Conservation (phyloP, 352 stramenopile genomes). For the Phytophthora syringae region DNA sequence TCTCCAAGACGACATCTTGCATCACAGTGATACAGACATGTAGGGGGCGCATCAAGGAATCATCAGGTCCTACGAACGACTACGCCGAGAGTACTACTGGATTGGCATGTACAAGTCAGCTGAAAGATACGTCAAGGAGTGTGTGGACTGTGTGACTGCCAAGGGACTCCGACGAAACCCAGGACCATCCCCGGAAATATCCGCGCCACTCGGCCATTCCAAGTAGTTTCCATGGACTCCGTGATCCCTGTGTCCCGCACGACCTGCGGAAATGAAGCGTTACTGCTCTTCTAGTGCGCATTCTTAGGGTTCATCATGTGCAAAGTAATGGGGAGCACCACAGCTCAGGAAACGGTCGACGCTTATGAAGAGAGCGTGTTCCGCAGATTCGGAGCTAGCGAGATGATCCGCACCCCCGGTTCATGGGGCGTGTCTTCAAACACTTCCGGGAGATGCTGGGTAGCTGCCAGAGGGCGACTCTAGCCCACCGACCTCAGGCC, state of each 20-base stretch:
- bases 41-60: slow-evolving; percentile 11
- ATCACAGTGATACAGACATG: slow-evolving; percentile 5
- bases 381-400: slow-evolving; percentile 28
- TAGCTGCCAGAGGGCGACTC: slow-evolving; percentile 25
- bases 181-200: slow-evolving; percentile 17
- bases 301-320: slow-evolving; percentile 33
- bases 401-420: slow-evolving; percentile 30
- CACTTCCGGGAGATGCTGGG: slow-evolving; percentile 33
- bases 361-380: slow-evolving; percentile 34
- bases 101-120: slow-evolving; percentile 2
- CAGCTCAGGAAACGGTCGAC: slow-evolving; percentile 26
- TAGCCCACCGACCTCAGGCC: slow-evolving; percentile 40
- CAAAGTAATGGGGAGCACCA: slow-evolving; percentile 17
- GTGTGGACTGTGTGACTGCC: neutral
- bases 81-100: slow-evolving; percentile 12
- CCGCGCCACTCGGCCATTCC: slow-evolving; percentile 1
- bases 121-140: too few relatives aligned
- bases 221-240: slow-evolving; percentile 24
- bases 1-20: slow-evolving; percentile 4
- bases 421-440: slow-evolving; percentile 41
- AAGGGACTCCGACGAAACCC: neutral
- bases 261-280: neutral
- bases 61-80: slow-evolving; percentile 4
- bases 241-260: slow-evolving; percentile 10
- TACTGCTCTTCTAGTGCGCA: slow-evolving; percentile 18